These are phyloP conservation scores for Fusarium tjaetaba DNA, from an alignment of 2,329 filamentous ascomycete genomes.

Conservation along the genomic window DNA sequence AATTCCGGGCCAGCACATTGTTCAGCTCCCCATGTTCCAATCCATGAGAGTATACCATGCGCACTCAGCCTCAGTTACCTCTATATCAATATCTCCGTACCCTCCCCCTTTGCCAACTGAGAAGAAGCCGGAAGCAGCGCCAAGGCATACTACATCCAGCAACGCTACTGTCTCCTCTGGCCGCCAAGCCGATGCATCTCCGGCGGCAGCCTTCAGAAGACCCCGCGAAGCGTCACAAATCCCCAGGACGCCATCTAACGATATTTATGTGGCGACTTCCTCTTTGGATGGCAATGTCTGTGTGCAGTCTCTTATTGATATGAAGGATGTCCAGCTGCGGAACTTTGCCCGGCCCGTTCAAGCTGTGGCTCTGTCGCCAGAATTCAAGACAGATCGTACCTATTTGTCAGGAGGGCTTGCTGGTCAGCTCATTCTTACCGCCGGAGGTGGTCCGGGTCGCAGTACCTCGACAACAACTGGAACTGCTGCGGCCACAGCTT, in stretches of 20 bases:
- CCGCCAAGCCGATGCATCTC: constrained; percentile 52
- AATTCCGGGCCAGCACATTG: constrained; percentile 72
- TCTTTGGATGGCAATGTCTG: constrained; percentile 97
- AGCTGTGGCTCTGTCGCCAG: constrained; percentile 91
- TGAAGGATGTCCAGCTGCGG: constrained; percentile 88
- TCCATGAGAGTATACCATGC: constrained; percentile 88
- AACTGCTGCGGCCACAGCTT: constrained; percentile 83
- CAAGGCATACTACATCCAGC: constrained; percentile 50
- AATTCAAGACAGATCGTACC: constrained; percentile 87
- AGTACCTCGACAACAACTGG: constrained; percentile 89
- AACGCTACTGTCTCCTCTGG: constrained; percentile 45
- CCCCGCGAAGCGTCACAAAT: constrained; percentile 65
- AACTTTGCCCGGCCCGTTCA: constrained; percentile 96
- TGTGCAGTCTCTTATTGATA: constrained; percentile 84
- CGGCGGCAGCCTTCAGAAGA: constrained; percentile 62
- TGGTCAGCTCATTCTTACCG: constrained; percentile 86
- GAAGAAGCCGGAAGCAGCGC: constrained; percentile 55
- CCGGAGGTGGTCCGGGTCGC: constrained; percentile 80
- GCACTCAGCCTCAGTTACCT: constrained; percentile 90
- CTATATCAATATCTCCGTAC: constrained; percentile 88
- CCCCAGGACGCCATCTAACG: constrained; percentile 82
- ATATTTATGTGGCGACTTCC: constrained; percentile 91
- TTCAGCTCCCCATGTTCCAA: constrained; percentile 84
- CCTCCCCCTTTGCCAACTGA: constrained; percentile 65
- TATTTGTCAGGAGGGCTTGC: constrained; percentile 93